Evolutionary conservation across 345 rosid genomes (phyloP), one percentile per base, ranked within the genome.

Genomic region (Euphorbia peplus): DNA sequence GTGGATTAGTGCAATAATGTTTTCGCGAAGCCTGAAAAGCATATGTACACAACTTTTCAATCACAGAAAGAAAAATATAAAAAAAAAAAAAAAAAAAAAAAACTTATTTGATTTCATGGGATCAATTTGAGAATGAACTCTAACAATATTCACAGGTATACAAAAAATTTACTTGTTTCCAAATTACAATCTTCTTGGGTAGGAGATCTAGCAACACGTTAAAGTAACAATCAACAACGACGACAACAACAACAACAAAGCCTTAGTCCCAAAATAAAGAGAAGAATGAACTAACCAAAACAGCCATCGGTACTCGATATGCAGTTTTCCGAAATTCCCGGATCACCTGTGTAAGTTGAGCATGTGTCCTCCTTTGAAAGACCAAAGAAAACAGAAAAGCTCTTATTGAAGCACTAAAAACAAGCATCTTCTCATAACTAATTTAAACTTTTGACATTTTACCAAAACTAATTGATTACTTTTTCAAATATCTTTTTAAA

Each of bases 241-340:
- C n/a, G n/a, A n/a, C n/a, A n/a, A n/a, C n/a, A n/a, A n/a, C n/a
- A n/a, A n/a, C n/a, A n/a, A n/a, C n/a, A n/a, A n/a, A n/a, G n/a
- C n/a, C n/a, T n/a, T n/a, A n/a, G n/a, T n/a, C n/a, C n/a, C n/a
- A n/a, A n/a, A n/a, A 47, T 22, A 15, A 1, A 69, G 29, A 29
- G 44, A 64, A 30, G 41, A 46, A 14, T 46, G 69, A 76, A 76
- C 87, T 64, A 83, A 91, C 97, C 97, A 93, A 78, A 58, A 93
- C 87, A 47, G 96, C 86, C 98, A 93, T 93, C 21, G 96, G 93
- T 64, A 89, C 98, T 69, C 97, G 83, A 75, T 93, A 93, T 37
- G 89, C 71, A 79, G 98, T 91, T 78, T 93, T 93, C 74, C 80
- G 71, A 72, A 88, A 93, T 74, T 93, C 98, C 28, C 86, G 86